phyloP scores from a whole-genome alignment of 768 basidiomycete species.

The Trametes elegans region DNA sequence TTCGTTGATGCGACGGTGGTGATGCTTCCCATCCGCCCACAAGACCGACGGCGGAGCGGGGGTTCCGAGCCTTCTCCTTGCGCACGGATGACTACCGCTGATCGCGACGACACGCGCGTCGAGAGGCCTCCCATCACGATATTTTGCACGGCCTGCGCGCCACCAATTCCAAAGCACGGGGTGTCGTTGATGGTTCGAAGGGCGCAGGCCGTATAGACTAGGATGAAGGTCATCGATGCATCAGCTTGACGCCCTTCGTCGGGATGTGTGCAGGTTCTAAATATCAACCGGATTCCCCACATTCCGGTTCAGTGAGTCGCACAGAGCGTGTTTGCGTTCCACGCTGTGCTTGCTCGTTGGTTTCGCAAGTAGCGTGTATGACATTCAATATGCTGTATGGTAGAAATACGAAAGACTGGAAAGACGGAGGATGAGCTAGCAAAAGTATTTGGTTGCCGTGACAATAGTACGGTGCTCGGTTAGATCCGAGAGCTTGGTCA shows the following conservation, averaged over 20 bases:
- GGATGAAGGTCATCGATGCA: conserved; percentile 3
- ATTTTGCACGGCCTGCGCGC: too few species aligned
- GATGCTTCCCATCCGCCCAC: not conserved
- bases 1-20: too few species aligned
- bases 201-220: not conserved
- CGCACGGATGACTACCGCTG: not conserved
- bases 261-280: too few species aligned
- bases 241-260: not conserved
- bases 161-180: not conserved
- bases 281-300: too few species aligned
- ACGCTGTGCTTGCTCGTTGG: too few species aligned
- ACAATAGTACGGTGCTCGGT: conserved; percentile 18
- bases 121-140: not conserved
- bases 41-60: not conserved
- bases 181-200: not conserved
- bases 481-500: conserved; percentile 19
- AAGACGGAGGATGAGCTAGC: not conserved
- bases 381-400: not conserved
- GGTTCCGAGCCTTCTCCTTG: not conserved
- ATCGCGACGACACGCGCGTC: not conserved
- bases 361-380: too few species aligned
- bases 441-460: conserved; percentile 16
- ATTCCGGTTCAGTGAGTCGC: too few species aligned
- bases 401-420: not conserved
- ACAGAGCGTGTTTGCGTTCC: too few species aligned